phyloP scores from a whole-genome alignment of 2,329 filamentous ascomycete genomes.

The Pseudogymnoascus sp. region DNA sequence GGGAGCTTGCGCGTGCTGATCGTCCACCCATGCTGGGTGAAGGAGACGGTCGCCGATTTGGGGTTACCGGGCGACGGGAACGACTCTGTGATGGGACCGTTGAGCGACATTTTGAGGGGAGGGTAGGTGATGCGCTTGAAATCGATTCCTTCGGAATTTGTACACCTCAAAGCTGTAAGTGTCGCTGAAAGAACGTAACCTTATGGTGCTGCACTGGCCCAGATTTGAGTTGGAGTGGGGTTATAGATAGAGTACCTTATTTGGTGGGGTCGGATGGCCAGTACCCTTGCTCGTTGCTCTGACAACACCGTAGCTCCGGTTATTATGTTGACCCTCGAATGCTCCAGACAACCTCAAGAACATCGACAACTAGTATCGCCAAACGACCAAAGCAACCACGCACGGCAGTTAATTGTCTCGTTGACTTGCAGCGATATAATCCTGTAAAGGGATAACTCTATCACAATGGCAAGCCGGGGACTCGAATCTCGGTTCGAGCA shows the following conservation, averaged over 20 bases:
- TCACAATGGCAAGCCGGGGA: constrained; percentile 60
- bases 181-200: neutral
- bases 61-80: constrained; percentile 45
- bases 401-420: neutral
- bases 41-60: constrained; percentile 45
- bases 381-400: neutral
- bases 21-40: constrained; percentile 58
- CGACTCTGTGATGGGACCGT: constrained; percentile 38
- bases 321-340: constrained; percentile 8
- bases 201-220: neutral
- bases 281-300: constrained; percentile 8
- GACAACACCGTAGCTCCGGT: constrained; percentile 5
- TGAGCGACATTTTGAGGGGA: constrained; percentile 24
- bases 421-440: neutral
- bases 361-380: constrained; percentile 3
- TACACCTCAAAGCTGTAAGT: neutral
- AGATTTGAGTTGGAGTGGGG: constrained; percentile 9
- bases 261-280: constrained; percentile 3
- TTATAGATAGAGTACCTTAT: neutral
- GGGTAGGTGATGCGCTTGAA: neutral
- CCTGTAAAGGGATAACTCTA: neutral
- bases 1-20: constrained; percentile 83
- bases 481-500: constrained; percentile 85
- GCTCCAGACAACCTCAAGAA: neutral
- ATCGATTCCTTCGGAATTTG: neutral